Percentiles rank a stretch among this genome's conserved stretches.
phyloP scores from a whole-genome alignment of 371 early-diverging fungal genomes.

The Syncephalastrum racemosum region DNA sequence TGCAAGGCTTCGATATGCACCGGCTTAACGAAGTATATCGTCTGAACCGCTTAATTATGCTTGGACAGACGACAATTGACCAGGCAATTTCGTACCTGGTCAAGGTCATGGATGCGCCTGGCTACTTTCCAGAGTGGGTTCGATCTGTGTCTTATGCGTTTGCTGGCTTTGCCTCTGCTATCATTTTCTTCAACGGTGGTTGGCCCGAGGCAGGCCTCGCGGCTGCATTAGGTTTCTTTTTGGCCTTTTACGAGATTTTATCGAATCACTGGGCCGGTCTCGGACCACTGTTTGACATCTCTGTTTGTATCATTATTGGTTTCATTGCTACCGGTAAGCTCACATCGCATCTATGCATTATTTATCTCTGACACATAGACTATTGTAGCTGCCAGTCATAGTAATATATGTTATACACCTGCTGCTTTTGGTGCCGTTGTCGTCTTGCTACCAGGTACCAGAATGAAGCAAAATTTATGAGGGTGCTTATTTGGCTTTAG shows the following conservation, averaged over 20 bases:
- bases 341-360: neutral
- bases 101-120: conserved; percentile 18
- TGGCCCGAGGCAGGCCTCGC: conserved; percentile 21
- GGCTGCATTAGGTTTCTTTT: conserved; percentile 16
- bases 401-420: conserved; percentile 14
- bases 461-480: conserved; percentile 17
- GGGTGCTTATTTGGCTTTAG: too few relatives aligned
- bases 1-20: conserved; percentile 58
- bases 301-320: conserved; percentile 54
- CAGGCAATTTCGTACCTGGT: conserved; percentile 25
- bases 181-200: conserved; percentile 15
- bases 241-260: conserved; percentile 41
- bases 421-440: conserved; percentile 34
- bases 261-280: conserved; percentile 34
- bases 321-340: conserved; percentile 41
- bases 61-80: conserved; percentile 26
- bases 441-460: conserved; percentile 52
- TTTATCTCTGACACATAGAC: too few relatives aligned
- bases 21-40: conserved; percentile 48
- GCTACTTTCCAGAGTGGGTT: conserved; percentile 31
- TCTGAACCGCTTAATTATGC: conserved; percentile 24
- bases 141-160: conserved; percentile 29
- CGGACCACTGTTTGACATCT: conserved; percentile 55
- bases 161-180: conserved; percentile 32
- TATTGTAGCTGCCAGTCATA: conserved; percentile 13